Base-by-base conservation (phyloP, 2,329 filamentous ascomycete species). In the Stagonosporopsis chrysanthemi region DNA sequence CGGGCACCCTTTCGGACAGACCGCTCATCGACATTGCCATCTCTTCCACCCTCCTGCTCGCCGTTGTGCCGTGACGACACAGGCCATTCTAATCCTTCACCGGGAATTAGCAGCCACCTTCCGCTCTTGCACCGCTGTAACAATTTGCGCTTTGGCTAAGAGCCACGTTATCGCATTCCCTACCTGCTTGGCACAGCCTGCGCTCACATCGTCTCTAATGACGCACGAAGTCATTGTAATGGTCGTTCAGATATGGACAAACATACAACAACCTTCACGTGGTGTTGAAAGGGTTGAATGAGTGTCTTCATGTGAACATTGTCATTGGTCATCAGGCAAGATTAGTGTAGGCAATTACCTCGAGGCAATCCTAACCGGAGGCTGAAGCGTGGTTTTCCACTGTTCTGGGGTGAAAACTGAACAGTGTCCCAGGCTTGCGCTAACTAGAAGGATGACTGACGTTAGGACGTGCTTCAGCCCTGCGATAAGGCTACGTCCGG, bases 401-500 rank as follows among this genome's bases (percentile, higher is more conserved):
- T 40, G 28, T 33, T 29, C 42, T 43, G 15, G 29, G 43, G 28
- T 49, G 26, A 31, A n/a, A n/a, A n/a, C 22, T 50, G 44, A 58
- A 58, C 44, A 40, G 35, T 49, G 50, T 36, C 50, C 50, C 48
- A 49, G 39, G 40, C 44, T 44, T 47, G 22, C 54, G 28, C 42
- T 48, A 47, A 39, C 28, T 38, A 36, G 26, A 41, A n/a, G 19
- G 14, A 35, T 12, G 44, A 45, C 49, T 52, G 44, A 14, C 35
- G 49, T 45, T 23, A 26, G 17, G 17, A 33, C 22, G 22, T 41
- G 33, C 49, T 45, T 53, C 55, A 58, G 49, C 55, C 55, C 50
- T 53, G 50, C 23, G 44, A 53, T 50, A 53, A 58, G 55, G 55
- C 55, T 58, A 45, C 35, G 28, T 50, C 45, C 55, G 55, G 55